phyloP scores from a whole-genome alignment of 2,329 filamentous ascomycete species.

The Cordyceps militaris region DNA sequence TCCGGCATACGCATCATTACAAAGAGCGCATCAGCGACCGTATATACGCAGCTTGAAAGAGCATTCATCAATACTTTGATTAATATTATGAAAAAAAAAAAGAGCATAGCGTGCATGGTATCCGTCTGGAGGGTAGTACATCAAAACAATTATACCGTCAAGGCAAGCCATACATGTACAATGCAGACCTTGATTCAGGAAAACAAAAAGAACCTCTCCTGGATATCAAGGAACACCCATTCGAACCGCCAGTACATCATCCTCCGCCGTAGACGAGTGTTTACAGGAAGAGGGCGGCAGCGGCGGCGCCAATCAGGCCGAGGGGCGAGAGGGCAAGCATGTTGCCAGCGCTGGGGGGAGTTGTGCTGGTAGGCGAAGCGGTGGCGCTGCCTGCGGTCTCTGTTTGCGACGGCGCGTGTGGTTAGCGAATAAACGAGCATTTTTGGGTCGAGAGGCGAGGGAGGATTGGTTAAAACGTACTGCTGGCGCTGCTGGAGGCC shows the following conservation, averaged over 20 bases:
- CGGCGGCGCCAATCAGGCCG: slow-evolving; percentile 3
- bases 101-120: background rate
- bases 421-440: background rate
- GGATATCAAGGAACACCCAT: too few species aligned
- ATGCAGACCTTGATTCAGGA: background rate
- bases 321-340: slow-evolving; percentile 4
- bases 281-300: slow-evolving; percentile 8
- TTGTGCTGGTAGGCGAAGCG: background rate
- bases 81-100: background rate
- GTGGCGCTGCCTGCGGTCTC: background rate
- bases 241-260: background rate
- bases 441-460: too few species aligned
- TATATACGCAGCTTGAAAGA: background rate
- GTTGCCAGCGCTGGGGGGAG: slow-evolving; percentile 5
- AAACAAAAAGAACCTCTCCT: background rate
- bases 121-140: background rate
- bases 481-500: background rate
- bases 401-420: background rate
- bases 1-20: background rate
- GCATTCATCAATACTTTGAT: background rate
- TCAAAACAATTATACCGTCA: background rate
- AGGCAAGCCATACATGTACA: background rate
- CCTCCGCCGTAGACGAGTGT: background rate
- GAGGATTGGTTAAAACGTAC: background rate
- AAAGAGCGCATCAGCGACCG: background rate